Conservation (phyloP, 495 filamentous ascomycete species). For the Penicillium ochrochloron region DNA sequence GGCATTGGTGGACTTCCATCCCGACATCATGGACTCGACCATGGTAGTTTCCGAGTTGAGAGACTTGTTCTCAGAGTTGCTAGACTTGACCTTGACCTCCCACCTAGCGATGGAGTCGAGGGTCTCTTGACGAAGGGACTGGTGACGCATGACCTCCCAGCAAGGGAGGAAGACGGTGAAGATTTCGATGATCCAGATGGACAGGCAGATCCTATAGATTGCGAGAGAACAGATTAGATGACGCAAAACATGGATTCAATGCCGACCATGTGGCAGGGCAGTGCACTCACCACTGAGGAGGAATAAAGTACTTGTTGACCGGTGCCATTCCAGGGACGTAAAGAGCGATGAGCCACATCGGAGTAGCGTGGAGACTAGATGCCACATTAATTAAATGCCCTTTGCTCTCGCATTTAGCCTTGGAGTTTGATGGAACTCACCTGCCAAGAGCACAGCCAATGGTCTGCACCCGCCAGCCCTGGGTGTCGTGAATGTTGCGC, state of each 20-base stretch:
- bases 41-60: constrained; percentile 36
- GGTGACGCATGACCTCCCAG: constrained; percentile 56
- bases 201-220: constrained; percentile 55
- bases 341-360: constrained; percentile 65
- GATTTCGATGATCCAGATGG: constrained; percentile 57
- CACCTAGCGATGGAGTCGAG: constrained; percentile 43
- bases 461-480: constrained; percentile 71
- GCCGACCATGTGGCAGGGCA: neutral
- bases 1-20: constrained; percentile 38
- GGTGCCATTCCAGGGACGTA: constrained; percentile 61
- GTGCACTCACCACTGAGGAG: constrained; percentile 59
- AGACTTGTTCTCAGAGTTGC: constrained; percentile 32
- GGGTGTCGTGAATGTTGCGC: constrained; percentile 62
- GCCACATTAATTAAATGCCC: neutral
- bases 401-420: neutral
- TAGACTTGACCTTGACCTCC: constrained; percentile 36
- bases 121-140: constrained; percentile 48
- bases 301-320: constrained; percentile 58
- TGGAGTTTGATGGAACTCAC: neutral
- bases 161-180: constrained; percentile 60
- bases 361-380: constrained; percentile 60
- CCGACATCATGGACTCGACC: constrained; percentile 41
- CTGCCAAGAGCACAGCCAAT: constrained; percentile 61
- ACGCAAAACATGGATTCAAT: neutral
- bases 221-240: neutral